Evolutionary conservation across 257 asterid genomes (phyloP).

Genomic region (Solanum bulbocastanum): DNA sequence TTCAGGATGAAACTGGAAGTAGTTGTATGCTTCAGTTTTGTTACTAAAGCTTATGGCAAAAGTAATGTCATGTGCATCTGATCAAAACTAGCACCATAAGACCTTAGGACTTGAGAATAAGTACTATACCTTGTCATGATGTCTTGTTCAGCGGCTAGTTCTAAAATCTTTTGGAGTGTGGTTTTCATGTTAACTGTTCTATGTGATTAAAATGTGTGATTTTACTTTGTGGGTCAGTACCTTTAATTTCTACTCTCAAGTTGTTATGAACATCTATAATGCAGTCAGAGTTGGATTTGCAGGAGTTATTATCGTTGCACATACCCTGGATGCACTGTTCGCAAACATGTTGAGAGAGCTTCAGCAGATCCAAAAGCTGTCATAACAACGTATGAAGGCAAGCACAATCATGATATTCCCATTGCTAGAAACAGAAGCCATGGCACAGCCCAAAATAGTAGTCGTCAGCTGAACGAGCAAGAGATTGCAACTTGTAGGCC

Average conservation of each 20-base stretch:
- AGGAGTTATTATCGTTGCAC: slow-evolving; percentile 97
- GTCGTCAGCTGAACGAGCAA: slow-evolving; percentile 16
- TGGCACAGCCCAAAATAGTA: background rate
- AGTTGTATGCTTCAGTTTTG: background rate
- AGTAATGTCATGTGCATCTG: background rate
- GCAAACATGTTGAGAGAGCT: slow-evolving; percentile 92
- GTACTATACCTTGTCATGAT: background rate
- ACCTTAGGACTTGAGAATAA: background rate
- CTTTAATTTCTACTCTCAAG: background rate
- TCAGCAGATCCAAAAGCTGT: slow-evolving; percentile 79
- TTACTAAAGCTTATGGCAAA: background rate
- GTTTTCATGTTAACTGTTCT: background rate
- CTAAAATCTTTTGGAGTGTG: background rate
- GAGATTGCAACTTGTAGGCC: slow-evolving; percentile 24
- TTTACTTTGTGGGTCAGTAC: background rate
- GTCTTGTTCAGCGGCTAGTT: background rate
- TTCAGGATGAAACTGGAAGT: background rate
- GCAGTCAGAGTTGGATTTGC: background rate
- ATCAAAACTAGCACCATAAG: background rate
- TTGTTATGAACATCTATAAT: background rate
- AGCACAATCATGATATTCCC: slow-evolving; percentile 74
- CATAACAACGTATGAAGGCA: slow-evolving; percentile 85
- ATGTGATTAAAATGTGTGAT: background rate
- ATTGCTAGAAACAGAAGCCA: slow-evolving; percentile 32
- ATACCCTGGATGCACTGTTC: slow-evolving; percentile 80